These are phyloP conservation scores for Kodamaea neixiangensis DNA, from an alignment of 805 yeast species.

Conservation along the genomic window DNA sequence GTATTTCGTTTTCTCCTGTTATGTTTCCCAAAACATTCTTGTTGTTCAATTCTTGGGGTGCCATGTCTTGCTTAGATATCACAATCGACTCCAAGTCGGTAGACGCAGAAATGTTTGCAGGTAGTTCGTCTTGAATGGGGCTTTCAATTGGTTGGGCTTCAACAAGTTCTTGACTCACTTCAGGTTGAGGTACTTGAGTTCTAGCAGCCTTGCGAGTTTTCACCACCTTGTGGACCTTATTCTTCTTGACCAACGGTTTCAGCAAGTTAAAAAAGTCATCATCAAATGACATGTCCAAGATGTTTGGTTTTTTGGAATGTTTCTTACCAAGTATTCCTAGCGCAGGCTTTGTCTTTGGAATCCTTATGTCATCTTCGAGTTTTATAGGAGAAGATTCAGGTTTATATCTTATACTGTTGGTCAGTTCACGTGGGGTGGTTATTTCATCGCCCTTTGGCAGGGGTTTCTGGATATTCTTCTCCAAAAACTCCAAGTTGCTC, in stretches of 20 bases:
- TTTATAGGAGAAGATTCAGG: slow-evolving; percentile 12
- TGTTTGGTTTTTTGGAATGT: slow-evolving; percentile 10
- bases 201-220: slow-evolving; percentile 12
- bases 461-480: slow-evolving; percentile 13
- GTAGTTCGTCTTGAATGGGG: slow-evolving; percentile 15
- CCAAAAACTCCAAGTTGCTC: slow-evolving; percentile 29
- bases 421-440: not conserved
- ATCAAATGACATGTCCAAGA: slow-evolving; percentile 17
- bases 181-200: not conserved
- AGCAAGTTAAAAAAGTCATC: slow-evolving; percentile 12
- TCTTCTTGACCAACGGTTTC: slow-evolving; percentile 3
- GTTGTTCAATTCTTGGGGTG: not conserved
- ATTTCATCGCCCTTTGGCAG: slow-evolving; percentile 1
- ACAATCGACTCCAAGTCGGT: slow-evolving; percentile 12
- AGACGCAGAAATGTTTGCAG: slow-evolving; percentile 22
- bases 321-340: not conserved
- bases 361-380: slow-evolving; percentile 9
- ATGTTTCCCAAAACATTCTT: not conserved
- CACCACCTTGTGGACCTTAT: slow-evolving; percentile 10
- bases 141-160: not conserved
- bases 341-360: not conserved
- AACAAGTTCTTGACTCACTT: not conserved
- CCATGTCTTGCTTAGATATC: not conserved
- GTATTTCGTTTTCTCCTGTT: not conserved
- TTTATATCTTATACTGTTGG: not conserved